Conservation (phyloP, 2,329 filamentous ascomycete genomes). For the Diaporthe sp. region DNA sequence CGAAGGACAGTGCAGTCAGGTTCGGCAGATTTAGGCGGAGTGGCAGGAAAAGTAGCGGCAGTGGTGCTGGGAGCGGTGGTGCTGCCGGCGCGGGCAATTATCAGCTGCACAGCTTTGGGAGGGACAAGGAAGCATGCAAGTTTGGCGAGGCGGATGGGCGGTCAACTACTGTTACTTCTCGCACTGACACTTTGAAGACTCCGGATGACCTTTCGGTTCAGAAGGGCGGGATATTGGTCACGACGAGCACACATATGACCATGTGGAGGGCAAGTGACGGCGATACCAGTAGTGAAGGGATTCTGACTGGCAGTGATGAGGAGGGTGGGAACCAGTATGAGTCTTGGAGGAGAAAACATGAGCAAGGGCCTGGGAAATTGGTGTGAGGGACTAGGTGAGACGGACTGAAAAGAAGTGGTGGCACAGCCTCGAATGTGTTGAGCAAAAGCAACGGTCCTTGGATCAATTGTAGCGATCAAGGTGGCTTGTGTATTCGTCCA, state of each 20-base stretch:
- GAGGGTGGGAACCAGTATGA: background rate
- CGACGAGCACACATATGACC: constrained; percentile 33
- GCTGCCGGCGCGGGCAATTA: constrained; percentile 19
- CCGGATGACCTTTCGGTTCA: constrained; percentile 6
- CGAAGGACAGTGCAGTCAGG: background rate
- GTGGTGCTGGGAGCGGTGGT: background rate
- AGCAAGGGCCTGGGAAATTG: background rate
- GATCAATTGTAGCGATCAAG: background rate
- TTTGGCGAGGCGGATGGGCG: constrained; percentile 5
- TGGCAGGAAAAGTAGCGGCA: constrained; percentile 19
- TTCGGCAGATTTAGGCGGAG: constrained; percentile 12
- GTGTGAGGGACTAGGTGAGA: background rate
- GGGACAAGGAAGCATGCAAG: constrained; percentile 21
- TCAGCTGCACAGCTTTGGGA: constrained; percentile 39
- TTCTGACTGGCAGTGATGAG: constrained; percentile 28
- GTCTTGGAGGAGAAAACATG: background rate
- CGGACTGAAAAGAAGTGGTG: background rate
- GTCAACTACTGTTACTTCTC: constrained; percentile 14
- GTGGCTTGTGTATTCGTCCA: background rate
- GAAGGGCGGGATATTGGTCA: constrained; percentile 35
- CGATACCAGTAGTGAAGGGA: constrained; percentile 33
- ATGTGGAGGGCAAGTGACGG: constrained; percentile 31
- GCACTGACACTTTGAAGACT: background rate
- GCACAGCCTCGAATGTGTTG: background rate
- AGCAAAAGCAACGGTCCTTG: background rate